These are phyloP conservation scores for Lichtheimia corymbifera DNA, from an alignment of 371 early-diverging fungal genomes.

Conservation along the genomic window DNA sequence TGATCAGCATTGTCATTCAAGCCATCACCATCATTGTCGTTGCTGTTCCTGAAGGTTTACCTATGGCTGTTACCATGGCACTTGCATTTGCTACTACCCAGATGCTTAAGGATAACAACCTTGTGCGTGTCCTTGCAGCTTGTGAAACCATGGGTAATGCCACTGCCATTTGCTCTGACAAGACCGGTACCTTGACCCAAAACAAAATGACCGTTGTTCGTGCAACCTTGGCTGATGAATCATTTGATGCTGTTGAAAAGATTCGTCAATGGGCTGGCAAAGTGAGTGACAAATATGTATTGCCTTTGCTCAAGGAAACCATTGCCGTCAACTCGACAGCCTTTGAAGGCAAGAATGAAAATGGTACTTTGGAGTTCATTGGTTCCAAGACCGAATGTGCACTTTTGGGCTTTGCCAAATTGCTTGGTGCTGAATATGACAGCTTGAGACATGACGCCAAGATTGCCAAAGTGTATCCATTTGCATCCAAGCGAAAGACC, in stretches of 20 bases:
- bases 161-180: conserved; percentile 96
- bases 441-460: conserved; percentile 60
- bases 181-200: conserved; percentile 95
- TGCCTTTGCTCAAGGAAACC: conserved; percentile 56
- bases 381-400: conserved; percentile 96
- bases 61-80: conserved; percentile 96
- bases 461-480: conserved; percentile 69
- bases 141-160: conserved; percentile 99
- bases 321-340: conserved; percentile 90
- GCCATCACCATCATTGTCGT: conserved; percentile 93
- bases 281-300: conserved; percentile 30
- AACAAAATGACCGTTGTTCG: conserved; percentile 95
- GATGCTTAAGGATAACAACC: conserved; percentile 92
- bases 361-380: conserved; percentile 70
- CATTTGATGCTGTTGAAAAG: conserved; percentile 35
- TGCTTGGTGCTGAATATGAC: conserved; percentile 63
- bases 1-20: conserved; percentile 80
- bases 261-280: conserved; percentile 32
- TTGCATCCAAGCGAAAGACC: conserved; percentile 81
- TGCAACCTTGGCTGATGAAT: conserved; percentile 54
- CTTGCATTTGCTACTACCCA: conserved; percentile 94
- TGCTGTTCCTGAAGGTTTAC: conserved; percentile 98
- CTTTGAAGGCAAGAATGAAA: conserved; percentile 80
- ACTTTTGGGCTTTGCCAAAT: conserved; percentile 73
- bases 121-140: conserved; percentile 91